Base-by-base conservation (phyloP, 495 filamentous ascomycete species). In the Talaromyces adpressus region DNA sequence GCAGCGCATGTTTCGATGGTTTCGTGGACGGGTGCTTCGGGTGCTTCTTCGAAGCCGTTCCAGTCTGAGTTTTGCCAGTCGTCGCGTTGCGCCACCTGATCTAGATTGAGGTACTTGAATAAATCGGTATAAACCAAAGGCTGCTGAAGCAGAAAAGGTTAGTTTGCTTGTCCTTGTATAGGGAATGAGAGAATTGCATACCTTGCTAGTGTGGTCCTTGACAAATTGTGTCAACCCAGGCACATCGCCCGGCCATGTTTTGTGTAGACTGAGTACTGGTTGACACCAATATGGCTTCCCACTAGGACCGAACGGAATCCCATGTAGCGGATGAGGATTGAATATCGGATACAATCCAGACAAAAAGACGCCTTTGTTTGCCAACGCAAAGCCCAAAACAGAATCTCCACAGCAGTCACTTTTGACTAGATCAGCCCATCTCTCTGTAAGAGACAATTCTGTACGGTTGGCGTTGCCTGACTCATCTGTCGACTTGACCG, bases 271-370 rank as follows among this genome's bases (percentile, higher is more conserved):
- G 63, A 85, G 67, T 0, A 77, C 78, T 7, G 82, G 81, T 59
- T 82, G 79, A 60, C 82, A 85, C 81, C 80, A 83, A 58, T 76
- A 68, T 7, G 68, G 53, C 27, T 71, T 63, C n/a, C 72, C 66
- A 18, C 59, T 51, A 16, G 59, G 34, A 20, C 59, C 59, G 52
- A 73, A 76, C 0, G 77, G 74, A 47, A 78, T 74, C 0, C 68
- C 63, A 58, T 83, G 77, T 6, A 75, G 58, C 5, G 73, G 62
- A 56, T 71, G 71, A 14, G 73, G 67, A 58, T 82, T 83, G 67
- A 85, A 81, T 76, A 84, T 82, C 0, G 83, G 84, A 73, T 77
- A 84, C 23, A 76, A 70, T 62, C 82, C 82, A 1, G 73, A 73
- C 20, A 85, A 59, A 2, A 72, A 65, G 4, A 82, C 71, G 1